phyloP scores from a whole-genome alignment of 2,329 filamentous ascomycete genomes.

The Ophiostoma perfectum region DNA sequence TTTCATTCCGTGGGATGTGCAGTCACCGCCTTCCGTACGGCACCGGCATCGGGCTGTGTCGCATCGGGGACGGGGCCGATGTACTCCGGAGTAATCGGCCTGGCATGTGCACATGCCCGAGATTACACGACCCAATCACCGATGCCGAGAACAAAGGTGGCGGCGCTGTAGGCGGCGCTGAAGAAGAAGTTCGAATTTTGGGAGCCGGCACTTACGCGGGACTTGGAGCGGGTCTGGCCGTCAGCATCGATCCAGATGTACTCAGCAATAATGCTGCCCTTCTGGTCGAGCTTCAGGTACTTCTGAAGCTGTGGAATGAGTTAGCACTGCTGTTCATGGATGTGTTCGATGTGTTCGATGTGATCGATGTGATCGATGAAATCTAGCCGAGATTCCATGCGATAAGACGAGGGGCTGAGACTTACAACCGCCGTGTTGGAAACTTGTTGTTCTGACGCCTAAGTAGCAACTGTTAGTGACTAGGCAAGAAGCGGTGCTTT shows the following conservation, averaged over 20 bases:
- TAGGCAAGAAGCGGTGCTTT: background rate
- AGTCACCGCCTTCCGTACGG: too few species aligned
- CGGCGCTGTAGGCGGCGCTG: background rate
- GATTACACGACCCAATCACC: background rate
- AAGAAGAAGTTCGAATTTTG: background rate
- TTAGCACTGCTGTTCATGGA: slow-evolving; percentile 8
- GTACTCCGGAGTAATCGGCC: background rate
- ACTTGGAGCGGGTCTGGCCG: slow-evolving; percentile 87
- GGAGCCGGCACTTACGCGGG: slow-evolving; percentile 65
- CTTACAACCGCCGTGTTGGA: slow-evolving; percentile 16
- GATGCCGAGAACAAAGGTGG: background rate
- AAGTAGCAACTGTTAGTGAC: background rate
- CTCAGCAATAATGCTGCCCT: slow-evolving; percentile 73
- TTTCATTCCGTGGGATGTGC: background rate
- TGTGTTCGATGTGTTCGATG: too few species aligned
- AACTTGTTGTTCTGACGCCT: slow-evolving; percentile 14
- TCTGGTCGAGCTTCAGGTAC: slow-evolving; percentile 86
- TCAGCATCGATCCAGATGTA: slow-evolving; percentile 72
- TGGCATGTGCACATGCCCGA: background rate
- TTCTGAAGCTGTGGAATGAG: slow-evolving; percentile 67
- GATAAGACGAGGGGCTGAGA: background rate
- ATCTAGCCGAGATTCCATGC: background rate
- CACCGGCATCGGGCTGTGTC: background rate
- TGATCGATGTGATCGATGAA: too few species aligned
- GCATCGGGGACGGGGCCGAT: background rate